Evolutionary conservation across 2,329 filamentous ascomycete species (phyloP).

Genomic region (Thermomyces lanuginosus): DNA sequence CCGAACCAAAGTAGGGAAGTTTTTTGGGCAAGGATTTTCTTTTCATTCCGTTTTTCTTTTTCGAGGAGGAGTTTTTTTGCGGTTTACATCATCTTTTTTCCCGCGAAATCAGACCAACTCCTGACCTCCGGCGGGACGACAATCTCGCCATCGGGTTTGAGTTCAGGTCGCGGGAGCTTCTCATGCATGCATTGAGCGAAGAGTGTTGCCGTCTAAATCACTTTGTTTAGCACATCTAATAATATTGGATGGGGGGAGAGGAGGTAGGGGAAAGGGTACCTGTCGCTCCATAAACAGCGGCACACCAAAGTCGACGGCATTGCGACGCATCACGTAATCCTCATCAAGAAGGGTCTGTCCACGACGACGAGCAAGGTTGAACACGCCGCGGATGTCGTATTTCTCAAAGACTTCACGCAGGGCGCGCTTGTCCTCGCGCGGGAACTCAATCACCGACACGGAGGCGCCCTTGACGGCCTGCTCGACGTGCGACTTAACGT

Average conservation of each 20-base stretch:
- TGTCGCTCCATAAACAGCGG: slow-evolving; percentile 97
- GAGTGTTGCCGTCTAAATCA: slow-evolving; percentile 66
- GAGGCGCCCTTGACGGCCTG: slow-evolving; percentile 47
- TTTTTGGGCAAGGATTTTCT: no score
- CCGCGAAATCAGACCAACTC: slow-evolving; percentile 90
- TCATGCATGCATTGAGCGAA: slow-evolving; percentile 95
- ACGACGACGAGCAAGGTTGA: slow-evolving; percentile 76
- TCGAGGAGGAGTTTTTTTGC: no score
- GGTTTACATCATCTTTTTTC: slow-evolving; percentile 39
- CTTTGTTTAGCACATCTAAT: slow-evolving; percentile 15
- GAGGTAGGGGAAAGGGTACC: slow-evolving; percentile 39
- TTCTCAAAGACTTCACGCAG: slow-evolving; percentile 91
- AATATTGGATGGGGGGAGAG: slow-evolving; percentile 1
- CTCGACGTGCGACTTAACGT: slow-evolving; percentile 75
- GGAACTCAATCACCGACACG: slow-evolving; percentile 91
- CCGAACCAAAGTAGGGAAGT: no score
- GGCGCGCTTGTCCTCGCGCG: slow-evolving; percentile 86
- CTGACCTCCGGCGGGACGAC: slow-evolving; percentile 84
- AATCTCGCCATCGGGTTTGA: no score
- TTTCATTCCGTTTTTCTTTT: no score
- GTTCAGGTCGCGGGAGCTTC: slow-evolving; percentile 76
- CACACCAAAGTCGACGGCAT: slow-evolving; percentile 95
- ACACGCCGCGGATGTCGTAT: slow-evolving; percentile 88
- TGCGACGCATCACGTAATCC: slow-evolving; percentile 96
- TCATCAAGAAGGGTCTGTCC: slow-evolving; percentile 76